Conservation (phyloP, 1,139 yeast species). For the Geotrichum carabidarum region DNA sequence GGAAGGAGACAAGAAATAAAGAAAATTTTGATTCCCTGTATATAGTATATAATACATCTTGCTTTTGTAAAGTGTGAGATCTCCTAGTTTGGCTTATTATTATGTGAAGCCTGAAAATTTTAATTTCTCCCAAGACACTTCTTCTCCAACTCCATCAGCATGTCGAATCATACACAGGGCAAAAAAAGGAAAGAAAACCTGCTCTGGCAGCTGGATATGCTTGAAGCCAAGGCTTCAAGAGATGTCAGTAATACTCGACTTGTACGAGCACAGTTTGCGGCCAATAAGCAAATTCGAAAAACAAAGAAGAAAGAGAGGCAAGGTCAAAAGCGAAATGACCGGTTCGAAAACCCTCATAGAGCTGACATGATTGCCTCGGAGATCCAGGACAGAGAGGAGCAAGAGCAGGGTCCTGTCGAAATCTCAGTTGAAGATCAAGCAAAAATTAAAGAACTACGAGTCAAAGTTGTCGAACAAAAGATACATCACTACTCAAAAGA, state of each 20-base stretch:
- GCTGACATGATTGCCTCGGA: conserved; percentile 19
- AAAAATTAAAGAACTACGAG: conserved; percentile 29
- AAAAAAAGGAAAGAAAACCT: conserved; percentile 32
- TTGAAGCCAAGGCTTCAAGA: conserved; percentile 34
- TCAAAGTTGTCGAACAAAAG: conserved; percentile 34
- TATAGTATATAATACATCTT: not conserved
- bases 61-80: not conserved
- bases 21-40: not conserved
- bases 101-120: not conserved
- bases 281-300: conserved; percentile 21
- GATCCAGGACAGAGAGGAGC: conserved; percentile 14
- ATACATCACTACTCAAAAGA: conserved; percentile 31
- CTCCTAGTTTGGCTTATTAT: not conserved
- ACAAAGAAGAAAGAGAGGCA: conserved; percentile 18
- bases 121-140: conserved; percentile 2
- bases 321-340: conserved; percentile 14
- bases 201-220: conserved; percentile 37
- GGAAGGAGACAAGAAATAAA: conserved; percentile 8
- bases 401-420: conserved; percentile 12
- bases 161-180: not conserved
- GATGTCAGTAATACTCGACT: conserved; percentile 30
- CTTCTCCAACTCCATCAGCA: not conserved
- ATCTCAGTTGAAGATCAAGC: conserved; percentile 15
- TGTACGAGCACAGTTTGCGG: conserved; percentile 32
- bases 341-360: conserved; percentile 18